These are phyloP conservation scores for Drechslera avenae DNA, from an alignment of 2,329 filamentous ascomycete species.

Conservation along the genomic window DNA sequence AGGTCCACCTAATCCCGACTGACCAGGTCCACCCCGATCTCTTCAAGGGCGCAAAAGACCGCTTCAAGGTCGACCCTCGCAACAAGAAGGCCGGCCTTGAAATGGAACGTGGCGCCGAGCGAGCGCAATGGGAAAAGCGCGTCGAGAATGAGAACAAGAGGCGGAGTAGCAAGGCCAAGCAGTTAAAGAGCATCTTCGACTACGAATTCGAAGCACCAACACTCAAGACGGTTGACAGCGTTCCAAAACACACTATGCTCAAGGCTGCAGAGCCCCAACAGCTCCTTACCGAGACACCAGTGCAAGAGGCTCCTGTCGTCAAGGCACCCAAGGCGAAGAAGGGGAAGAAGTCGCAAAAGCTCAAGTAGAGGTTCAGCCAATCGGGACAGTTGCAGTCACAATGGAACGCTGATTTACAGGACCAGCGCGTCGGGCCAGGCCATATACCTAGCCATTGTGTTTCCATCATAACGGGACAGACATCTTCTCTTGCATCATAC, in stretches of 20 bases:
- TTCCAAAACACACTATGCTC: conserved; percentile 35
- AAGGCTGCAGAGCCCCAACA: conserved; percentile 36
- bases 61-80: conserved; percentile 87
- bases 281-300: conserved; percentile 29
- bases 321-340: conserved; percentile 40
- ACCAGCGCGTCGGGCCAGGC: too few species aligned
- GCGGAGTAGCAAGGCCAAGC: conserved; percentile 70
- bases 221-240: conserved; percentile 65
- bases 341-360: conserved; percentile 32
- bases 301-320: conserved; percentile 22
- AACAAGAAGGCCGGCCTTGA: conserved; percentile 81
- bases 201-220: conserved; percentile 81
- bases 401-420: too few species aligned
- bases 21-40: conserved; percentile 80
- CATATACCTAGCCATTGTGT: too few species aligned
- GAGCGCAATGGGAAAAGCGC: conserved; percentile 78
- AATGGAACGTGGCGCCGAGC: conserved; percentile 73
- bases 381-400: conserved; percentile 15
- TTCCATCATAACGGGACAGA: too few species aligned
- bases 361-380: conserved; percentile 1
- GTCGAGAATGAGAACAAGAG: conserved; percentile 74
- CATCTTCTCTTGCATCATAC: too few species aligned
- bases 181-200: conserved; percentile 77
- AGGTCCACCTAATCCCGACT: conserved; percentile 77
- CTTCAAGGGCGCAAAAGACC: conserved; percentile 88